Evolutionary conservation across 2,329 filamentous ascomycete species (phyloP), one percentile per base, ranked within the genome.

Genomic region (Aspergillus proliferans): DNA sequence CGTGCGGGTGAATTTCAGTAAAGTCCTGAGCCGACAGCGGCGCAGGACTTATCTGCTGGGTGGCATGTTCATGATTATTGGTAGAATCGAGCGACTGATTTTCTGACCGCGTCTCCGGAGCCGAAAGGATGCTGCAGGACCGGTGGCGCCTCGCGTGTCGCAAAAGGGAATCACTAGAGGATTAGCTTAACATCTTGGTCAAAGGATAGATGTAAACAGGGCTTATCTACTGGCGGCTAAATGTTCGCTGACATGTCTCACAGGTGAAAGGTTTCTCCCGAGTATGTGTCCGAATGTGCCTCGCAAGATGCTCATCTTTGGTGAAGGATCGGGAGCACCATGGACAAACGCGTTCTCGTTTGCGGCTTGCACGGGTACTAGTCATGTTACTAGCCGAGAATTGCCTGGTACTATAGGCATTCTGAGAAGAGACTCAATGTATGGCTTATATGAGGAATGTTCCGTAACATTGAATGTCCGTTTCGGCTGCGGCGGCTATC

Each of bases 181-280:
- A 21, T 21, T 21, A 21, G 21, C 21, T 21, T 21, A 21, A 21
- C 4, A 21, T 21, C 21, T 21, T 21, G 21, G 21, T 2, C 4
- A 21, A 21, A 21, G 21, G 21, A 21, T 21, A 21, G 3, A 21
- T 21, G 21, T 21, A 21, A 21, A 21, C 21, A 21, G 21, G 21
- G 21, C 21, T 21, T 21, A 21, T 21, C 21, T 21, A 21, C 21
- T 62, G 51, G 42, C 62, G 57, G 48, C 53, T 57, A 45, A 62
- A 65, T 3, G 48, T 26, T 42, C 63, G 63, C 3, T 47, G 43
- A 47, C 62, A 65, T 1, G 51, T 43, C 22, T 45, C 45, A 46
- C 62, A 65, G 14, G 26, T 28, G 45, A 66, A 67, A 1, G 64
- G 64, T 48, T 61, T 67, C 47, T 67, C 63, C 40, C 61, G 63